Evolutionary conservation across 108 stramenopile genomes (phyloP), one percentile per base, ranked within the genome.

Genomic region (Fragilariopsis cylindrus): DNA sequence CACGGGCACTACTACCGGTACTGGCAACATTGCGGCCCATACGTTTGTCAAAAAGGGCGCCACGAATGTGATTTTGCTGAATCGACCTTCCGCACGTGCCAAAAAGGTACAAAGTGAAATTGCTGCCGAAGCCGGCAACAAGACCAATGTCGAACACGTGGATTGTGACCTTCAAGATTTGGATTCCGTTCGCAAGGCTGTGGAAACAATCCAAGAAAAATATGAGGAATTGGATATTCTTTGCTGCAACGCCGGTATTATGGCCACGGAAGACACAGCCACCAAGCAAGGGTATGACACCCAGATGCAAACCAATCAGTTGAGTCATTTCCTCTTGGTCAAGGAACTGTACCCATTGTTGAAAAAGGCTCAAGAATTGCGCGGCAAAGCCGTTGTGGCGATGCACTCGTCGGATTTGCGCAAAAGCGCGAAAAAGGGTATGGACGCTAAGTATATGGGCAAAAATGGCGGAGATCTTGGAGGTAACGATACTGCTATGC

Each of bases 211-310:
- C 71, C 72, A 76, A 45, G 45, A 41, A 49, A 75, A 79, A 53
- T 77, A 68, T 47, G 42, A 42, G 41, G 19, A 47, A 16, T 48
- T 82, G 42, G 50, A 81, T 69, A 74, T 73, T 9, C 58, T 85
- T 19, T 76, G 71, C 52, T 64, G 57, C 71, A 81, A 81, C 41
- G 90, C 90, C 4, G 90, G 90, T 5, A 73, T 90, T 52, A 86
- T 88, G 85, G 81, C 78, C 3, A 42, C 18, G 8, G 48, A 53
- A 9, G 83, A 85, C 44, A 42, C 69, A 3, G 75, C 77, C 5
- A 88, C 81, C 9, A 12, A 13, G 42, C 87, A 90, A 55, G 90
- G 90, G 43, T 85, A 82, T 57, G 90, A 90, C 52, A 39, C 63
- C 11, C 80, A 84, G 43, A 82, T 86, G 79, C 80, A 81, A 56